Conservation (phyloP, 2,329 filamentous ascomycete genomes). For the Ophiostoma triangulosporum region DNA sequence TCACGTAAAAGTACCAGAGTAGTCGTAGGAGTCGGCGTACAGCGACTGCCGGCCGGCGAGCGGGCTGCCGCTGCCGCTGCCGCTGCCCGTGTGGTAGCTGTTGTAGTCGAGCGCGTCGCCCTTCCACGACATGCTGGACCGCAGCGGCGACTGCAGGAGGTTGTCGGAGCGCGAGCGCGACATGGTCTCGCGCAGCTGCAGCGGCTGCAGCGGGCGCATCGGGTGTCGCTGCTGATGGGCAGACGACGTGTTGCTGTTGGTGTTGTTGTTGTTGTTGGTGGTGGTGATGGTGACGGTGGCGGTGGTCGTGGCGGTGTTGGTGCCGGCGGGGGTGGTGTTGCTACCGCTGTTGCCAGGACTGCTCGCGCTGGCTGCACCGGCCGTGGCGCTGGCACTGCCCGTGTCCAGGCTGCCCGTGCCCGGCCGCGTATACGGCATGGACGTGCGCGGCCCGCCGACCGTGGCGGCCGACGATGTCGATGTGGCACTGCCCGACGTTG, state of each 20-base stretch:
- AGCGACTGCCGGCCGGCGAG: conserved; percentile 19
- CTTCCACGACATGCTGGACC: conserved; percentile 51
- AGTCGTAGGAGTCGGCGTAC: conserved; percentile 36
- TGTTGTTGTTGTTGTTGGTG: conserved; percentile 26
- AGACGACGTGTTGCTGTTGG: neutral
- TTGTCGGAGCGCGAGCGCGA: conserved; percentile 43
- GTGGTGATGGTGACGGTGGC: conserved; percentile 27
- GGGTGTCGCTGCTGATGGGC: conserved; percentile 25
- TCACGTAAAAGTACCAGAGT: conserved; percentile 32
- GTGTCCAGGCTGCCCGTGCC: neutral
- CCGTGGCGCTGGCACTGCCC: neutral
- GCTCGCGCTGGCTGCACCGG: neutral
- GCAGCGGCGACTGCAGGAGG: conserved; percentile 42
- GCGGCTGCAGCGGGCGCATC: conserved; percentile 41
- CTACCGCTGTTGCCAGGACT: neutral
- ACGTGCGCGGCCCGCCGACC: neutral
- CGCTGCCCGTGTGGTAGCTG: conserved; percentile 28
- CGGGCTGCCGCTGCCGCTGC: conserved; percentile 9
- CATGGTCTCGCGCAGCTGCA: conserved; percentile 44
- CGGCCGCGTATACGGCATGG: neutral
- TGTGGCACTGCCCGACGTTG: conserved; percentile 16
- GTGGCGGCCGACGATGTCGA: conserved; percentile 28
- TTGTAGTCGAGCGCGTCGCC: conserved; percentile 40
- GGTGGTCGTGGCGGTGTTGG: too few relatives aligned
- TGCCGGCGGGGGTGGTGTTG: neutral